phyloP scores from a whole-genome alignment of 805 yeast species.

The Candida montana region DNA sequence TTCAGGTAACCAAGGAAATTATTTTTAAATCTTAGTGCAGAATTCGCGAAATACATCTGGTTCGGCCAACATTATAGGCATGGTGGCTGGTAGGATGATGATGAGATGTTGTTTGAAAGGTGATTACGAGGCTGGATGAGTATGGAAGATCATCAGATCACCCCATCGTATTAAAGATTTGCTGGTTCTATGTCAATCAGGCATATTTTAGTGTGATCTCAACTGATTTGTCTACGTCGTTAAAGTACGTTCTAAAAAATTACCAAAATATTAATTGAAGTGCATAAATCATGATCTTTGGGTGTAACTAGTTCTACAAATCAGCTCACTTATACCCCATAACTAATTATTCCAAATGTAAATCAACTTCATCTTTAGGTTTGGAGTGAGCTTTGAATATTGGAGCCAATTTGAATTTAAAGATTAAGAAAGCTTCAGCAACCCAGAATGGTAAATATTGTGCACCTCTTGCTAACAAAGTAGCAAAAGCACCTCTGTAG shows the following conservation, averaged over 20 bases:
- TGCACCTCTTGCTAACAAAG: conserved; percentile 30
- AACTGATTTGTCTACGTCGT: too few relatives aligned
- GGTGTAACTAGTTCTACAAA: too few relatives aligned
- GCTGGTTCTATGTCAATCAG: background rate
- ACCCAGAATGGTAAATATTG: conserved; percentile 42
- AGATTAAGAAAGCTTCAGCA: conserved; percentile 34
- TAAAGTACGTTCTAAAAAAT: too few relatives aligned
- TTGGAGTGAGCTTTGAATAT: conserved; percentile 28
- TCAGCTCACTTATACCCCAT: too few relatives aligned
- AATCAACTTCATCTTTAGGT: conserved; percentile 13
- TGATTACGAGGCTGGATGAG: background rate
- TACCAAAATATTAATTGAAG: too few relatives aligned
- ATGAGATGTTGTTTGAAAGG: background rate
- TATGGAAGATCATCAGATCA: background rate
- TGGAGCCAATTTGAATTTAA: conserved; percentile 35
- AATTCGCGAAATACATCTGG: too few relatives aligned
- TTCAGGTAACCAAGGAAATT: background rate
- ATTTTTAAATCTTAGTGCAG: too few relatives aligned
- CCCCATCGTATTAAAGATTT: background rate
- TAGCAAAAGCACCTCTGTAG: conserved; percentile 50
- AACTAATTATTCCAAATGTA: conserved; percentile 21
- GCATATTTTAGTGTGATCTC: too few relatives aligned
- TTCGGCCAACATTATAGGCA: too few relatives aligned
- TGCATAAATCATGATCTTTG: too few relatives aligned
- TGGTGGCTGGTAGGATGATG: background rate